phyloP scores from a whole-genome alignment of 2,329 filamentous ascomycete species.

The Rugonectria rugulosa region DNA sequence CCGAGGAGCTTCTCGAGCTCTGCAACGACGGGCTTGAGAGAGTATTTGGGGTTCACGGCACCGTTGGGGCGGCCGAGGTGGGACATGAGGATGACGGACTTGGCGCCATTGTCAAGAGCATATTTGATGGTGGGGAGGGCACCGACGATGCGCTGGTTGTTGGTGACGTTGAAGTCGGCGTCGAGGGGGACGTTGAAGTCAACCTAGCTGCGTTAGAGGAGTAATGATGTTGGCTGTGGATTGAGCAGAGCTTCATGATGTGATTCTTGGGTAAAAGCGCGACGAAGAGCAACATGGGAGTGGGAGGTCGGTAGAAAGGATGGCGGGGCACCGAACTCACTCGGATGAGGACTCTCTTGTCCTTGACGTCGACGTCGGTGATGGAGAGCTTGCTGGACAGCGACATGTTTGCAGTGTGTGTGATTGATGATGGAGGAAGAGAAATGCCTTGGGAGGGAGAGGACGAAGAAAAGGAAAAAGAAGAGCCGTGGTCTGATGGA shows the following conservation, averaged over 20 bases:
- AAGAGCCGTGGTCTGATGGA: conserved; percentile 26
- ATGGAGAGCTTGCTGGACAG: conserved; percentile 98
- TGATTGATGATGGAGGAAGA: conserved; percentile 17
- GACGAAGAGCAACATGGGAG: not conserved
- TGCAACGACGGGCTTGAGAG: conserved; percentile 86
- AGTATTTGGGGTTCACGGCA: conserved; percentile 90
- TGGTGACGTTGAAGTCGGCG: conserved; percentile 90
- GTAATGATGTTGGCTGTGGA: conserved; percentile 27
- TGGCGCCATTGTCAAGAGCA: conserved; percentile 87
- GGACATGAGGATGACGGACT: conserved; percentile 96
- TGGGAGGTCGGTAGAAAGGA: conserved; percentile 23
- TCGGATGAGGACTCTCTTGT: conserved; percentile 96
- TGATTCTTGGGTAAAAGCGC: conserved; percentile 11
- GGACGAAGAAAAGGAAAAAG: conserved; percentile 29
- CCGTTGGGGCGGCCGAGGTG: conserved; percentile 97
- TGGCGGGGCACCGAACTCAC: conserved; percentile 64
- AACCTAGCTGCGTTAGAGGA: conserved; percentile 66
- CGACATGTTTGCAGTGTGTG: conserved; percentile 73
- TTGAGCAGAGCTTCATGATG: not conserved
- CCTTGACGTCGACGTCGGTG: conserved; percentile 95
- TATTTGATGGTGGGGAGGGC: conserved; percentile 96
- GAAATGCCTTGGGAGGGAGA: too few species aligned
- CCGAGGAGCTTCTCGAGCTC: conserved; percentile 91
- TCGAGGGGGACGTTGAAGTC: conserved; percentile 99
- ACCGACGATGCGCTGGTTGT: conserved; percentile 97